Evolutionary conservation across 768 basidiomycete species (phyloP), one percentile per base, ranked within the genome.

Genomic region (Termitomyces sp.): DNA sequence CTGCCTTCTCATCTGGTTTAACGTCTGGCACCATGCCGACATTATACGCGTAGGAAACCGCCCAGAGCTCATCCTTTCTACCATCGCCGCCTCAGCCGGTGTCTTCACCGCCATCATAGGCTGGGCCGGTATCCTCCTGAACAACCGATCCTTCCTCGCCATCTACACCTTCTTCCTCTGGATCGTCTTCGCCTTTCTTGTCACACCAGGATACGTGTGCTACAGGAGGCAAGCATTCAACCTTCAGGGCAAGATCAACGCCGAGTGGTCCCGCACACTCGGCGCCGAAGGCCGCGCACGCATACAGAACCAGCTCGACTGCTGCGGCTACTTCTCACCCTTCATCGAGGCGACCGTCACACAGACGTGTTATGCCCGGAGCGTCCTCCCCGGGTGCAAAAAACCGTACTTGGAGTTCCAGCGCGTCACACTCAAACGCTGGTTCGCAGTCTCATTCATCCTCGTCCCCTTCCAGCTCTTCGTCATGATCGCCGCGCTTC

Each of bases 111-210:
- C 88, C 39, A 64, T 90, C 60, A 75, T 92, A 62, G 92, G 91
- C 56, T 92, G 86, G 83, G 81, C 90, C 27, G 91, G 91, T 33
- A 85, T 93, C 69, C 77, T 94, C 34, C 83, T 92, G 66, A 93
- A 94, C 80, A 91, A 92, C 70, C 89, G 92, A 54, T 74, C 82
- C 56, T 91, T 94, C 81, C 84, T 93, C 61, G 88, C 90, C 22
- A 70, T 84, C 59, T 93, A 91, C 75, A 78, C 89, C 65, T 87
- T 91, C 72, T 68, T 88, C 47, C 81, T 86, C 55, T 94, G 91
- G 91, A 69, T 88, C 68, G 82, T 82, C 58, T 87, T 93, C 66
- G 87, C 78, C 1, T 73, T 91, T 60, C 78, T 93, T 66, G 81
- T 90, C 67, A 75, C 83, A 0, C 92, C 91, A 0, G 91, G 91